Conservation (phyloP, 192 early-diverging fungal species). For the Chytriomyces hyalinus region DNA sequence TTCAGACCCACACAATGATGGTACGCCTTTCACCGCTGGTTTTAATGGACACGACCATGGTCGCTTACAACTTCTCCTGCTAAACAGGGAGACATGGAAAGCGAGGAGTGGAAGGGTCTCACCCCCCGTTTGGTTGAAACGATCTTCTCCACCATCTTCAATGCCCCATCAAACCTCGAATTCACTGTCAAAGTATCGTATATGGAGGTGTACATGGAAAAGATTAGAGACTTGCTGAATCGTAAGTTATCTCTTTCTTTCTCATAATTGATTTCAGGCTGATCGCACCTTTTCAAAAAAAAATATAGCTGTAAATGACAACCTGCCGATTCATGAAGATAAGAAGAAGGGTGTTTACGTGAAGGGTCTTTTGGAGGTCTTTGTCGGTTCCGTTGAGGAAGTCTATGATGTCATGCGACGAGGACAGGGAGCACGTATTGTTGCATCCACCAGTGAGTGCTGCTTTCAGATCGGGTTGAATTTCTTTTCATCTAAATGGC, state of each 20-base stretch:
- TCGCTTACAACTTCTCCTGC: not conserved
- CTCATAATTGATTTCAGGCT: no score
- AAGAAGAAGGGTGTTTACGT: constrained; percentile 97
- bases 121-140: constrained; percentile 96
- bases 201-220: constrained; percentile 99
- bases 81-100: constrained; percentile 90
- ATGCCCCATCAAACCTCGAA: constrained; percentile 89
- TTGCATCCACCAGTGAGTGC: constrained; percentile 85
- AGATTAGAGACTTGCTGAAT: constrained; percentile 94
- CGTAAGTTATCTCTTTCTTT: constrained; percentile 48
- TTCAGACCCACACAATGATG: constrained; percentile 61
- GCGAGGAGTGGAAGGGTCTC: constrained; percentile 87
- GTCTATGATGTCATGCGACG: constrained; percentile 98
- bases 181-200: constrained; percentile 99
- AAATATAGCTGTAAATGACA: constrained; percentile 74
- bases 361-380: constrained; percentile 95
- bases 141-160: constrained; percentile 91
- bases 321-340: constrained; percentile 96
- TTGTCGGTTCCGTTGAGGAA: constrained; percentile 92
- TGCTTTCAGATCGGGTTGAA: not conserved
- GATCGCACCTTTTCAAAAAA: no score
- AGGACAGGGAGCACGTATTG: constrained; percentile 85
- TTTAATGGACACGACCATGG: not conserved
- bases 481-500: not conserved
- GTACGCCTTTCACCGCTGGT: constrained; percentile 11